A percentile compares a stretch with the other conserved stretches of the same genome.
These are phyloP conservation scores for Perkinsus marinus DNA, from an alignment of 169 alveolate species.

Conservation along the genomic window DNA sequence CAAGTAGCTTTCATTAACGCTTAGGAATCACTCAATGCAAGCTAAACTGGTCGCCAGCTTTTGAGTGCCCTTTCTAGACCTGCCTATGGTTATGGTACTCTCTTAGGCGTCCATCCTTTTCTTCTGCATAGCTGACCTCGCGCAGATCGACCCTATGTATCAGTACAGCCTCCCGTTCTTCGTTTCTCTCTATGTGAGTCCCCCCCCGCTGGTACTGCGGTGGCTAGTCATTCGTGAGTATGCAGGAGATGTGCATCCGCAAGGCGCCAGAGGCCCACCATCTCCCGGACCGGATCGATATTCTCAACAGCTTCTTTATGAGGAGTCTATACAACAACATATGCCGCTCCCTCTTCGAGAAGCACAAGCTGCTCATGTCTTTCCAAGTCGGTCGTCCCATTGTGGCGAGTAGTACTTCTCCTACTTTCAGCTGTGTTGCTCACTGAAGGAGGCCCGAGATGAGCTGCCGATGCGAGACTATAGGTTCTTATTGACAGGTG, in stretches of 20 bases:
- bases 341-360: slow-evolving; percentile 63
- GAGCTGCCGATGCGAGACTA: slow-evolving; percentile 28
- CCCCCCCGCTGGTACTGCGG: background rate
- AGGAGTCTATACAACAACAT: slow-evolving; percentile 31
- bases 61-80: background rate
- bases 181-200: slow-evolving; percentile 23
- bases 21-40: too few relatives aligned
- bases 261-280: slow-evolving; percentile 35
- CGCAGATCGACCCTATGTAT: slow-evolving; percentile 68
- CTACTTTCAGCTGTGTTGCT: background rate
- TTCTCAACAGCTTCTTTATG: slow-evolving; percentile 36
- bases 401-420: slow-evolving; percentile 30
- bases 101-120: slow-evolving; percentile 47
- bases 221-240: background rate
- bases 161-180: slow-evolving; percentile 57
- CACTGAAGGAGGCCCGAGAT: background rate
- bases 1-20: background rate
- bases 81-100: background rate
- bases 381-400: slow-evolving; percentile 10
- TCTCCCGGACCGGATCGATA: slow-evolving; percentile 32
- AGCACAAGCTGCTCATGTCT: slow-evolving; percentile 57
- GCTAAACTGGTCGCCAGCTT: too few relatives aligned
- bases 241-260: slow-evolving; percentile 22
- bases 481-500: slow-evolving; percentile 64
- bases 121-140: slow-evolving; percentile 62